Percentiles rank a stretch among this genome's conserved stretches.
These are phyloP conservation scores for Cercophora samala DNA, from an alignment of 495 filamentous ascomycete species.

Conservation along the genomic window DNA sequence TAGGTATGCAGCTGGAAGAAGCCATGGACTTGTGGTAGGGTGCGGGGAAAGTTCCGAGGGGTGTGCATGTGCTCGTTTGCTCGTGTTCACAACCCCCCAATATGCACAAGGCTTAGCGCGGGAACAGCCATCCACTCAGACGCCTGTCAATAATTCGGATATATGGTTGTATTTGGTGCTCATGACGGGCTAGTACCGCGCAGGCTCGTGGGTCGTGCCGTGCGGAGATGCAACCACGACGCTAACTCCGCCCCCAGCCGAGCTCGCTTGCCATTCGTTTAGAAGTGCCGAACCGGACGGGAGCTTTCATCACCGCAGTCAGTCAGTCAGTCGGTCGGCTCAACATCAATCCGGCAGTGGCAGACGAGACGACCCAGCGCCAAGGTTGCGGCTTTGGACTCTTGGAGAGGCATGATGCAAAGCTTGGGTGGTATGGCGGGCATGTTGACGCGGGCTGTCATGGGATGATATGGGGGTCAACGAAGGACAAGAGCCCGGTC, in stretches of 20 bases:
- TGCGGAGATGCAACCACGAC: background rate
- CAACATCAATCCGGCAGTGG: background rate
- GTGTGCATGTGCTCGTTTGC: background rate
- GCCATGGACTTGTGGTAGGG: background rate
- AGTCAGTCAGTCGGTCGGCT: background rate
- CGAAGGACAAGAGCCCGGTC: background rate
- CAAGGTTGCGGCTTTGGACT: no score
- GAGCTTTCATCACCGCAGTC: background rate
- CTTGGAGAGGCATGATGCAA: background rate
- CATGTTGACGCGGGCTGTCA: background rate
- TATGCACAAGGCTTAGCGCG: slow-evolving; percentile 3
- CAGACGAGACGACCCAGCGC: background rate
- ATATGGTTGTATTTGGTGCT: background rate
- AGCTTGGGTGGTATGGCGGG: background rate
- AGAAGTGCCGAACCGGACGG: background rate
- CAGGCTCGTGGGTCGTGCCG: background rate
- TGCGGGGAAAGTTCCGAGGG: slow-evolving; percentile 1
- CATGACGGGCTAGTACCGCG: no score
- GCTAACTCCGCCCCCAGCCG: background rate
- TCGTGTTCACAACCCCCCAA: background rate
- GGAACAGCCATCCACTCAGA: background rate
- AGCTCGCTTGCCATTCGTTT: background rate
- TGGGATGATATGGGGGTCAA: background rate
- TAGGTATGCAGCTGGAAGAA: background rate
- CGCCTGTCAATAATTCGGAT: background rate